These are phyloP conservation scores for Escovopsis weberi DNA, from an alignment of 2,329 filamentous ascomycete genomes.

Conservation along the genomic window DNA sequence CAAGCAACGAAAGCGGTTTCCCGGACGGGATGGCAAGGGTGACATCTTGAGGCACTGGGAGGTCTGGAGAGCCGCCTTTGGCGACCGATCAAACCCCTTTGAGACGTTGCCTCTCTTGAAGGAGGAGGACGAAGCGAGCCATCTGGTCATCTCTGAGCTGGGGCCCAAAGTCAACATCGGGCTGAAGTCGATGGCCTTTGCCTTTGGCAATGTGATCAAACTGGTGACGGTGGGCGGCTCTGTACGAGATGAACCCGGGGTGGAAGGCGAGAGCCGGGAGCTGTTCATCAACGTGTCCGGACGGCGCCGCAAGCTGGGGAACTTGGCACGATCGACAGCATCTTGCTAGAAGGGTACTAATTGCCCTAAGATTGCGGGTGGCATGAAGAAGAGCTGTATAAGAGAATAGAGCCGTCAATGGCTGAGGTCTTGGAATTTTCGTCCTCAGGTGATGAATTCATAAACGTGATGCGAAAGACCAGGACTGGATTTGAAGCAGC, in stretches of 20 bases:
- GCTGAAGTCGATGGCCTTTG: constrained; percentile 50
- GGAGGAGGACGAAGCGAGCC: constrained; percentile 27
- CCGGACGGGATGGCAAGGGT: constrained; percentile 10
- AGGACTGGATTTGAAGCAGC: too few species aligned
- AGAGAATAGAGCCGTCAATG: too few species aligned
- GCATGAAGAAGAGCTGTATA: too few species aligned
- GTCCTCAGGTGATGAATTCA: too few species aligned
- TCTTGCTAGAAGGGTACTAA: too few species aligned
- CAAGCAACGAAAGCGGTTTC: constrained; percentile 17
- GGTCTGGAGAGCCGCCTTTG: constrained; percentile 37
- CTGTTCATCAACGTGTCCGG: constrained; percentile 20
- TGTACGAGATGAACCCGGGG: constrained; percentile 42
- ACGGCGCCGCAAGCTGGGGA: constrained; percentile 23
- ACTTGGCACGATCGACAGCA: constrained; percentile 8
- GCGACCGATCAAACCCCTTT: constrained; percentile 27
- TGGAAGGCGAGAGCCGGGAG: constrained; percentile 16
- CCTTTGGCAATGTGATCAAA: constrained; percentile 59
- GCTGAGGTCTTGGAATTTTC: too few species aligned
- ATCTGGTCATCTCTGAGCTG: constrained; percentile 49
- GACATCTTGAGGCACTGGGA: constrained; percentile 31
- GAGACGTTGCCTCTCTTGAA: constrained; percentile 31
- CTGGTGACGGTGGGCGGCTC: constrained; percentile 48
- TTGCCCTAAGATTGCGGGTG: too few species aligned
- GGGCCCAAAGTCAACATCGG: constrained; percentile 53
- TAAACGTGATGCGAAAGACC: too few species aligned